Evolutionary conservation across 2,329 filamentous ascomycete species (phyloP).

Genomic region (Colletotrichum sp.): DNA sequence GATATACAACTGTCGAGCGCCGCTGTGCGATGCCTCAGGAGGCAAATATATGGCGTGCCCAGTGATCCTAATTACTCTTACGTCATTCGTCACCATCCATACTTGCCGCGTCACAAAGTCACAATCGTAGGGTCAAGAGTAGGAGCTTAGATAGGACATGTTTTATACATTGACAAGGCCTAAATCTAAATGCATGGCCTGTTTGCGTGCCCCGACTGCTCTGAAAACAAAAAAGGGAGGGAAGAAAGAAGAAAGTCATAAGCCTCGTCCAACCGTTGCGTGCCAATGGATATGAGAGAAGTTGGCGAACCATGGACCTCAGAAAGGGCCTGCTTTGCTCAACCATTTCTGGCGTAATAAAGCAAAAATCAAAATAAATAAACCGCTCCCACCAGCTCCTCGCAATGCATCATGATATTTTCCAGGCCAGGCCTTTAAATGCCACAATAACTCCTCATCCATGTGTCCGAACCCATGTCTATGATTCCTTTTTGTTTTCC

Average conservation of each 20-base stretch:
- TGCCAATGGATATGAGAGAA: neutral
- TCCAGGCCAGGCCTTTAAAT: constrained; percentile 20
- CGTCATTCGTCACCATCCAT: neutral
- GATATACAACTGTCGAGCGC: neutral
- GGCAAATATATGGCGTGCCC: neutral
- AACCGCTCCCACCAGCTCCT: constrained; percentile 15
- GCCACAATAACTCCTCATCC: constrained; percentile 15
- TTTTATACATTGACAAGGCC: neutral
- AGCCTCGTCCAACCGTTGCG: constrained; percentile 4
- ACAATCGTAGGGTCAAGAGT: neutral
- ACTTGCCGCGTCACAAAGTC: neutral
- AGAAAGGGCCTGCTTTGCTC: neutral
- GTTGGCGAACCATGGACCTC: neutral
- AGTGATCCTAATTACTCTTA: neutral
- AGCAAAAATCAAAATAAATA: neutral
- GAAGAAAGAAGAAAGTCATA: neutral
- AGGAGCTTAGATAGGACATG: neutral
- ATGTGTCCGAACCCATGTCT: constrained; percentile 1
- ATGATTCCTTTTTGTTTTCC: constrained; percentile 9
- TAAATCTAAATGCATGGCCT: neutral
- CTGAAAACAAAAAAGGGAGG: too few relatives aligned
- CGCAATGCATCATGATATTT: constrained; percentile 19
- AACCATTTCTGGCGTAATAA: neutral
- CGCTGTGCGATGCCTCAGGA: neutral
- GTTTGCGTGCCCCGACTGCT: neutral